Evolutionary conservation across 2,329 filamentous ascomycete species (phyloP).

Genomic region (Fusarium praegraminearum): DNA sequence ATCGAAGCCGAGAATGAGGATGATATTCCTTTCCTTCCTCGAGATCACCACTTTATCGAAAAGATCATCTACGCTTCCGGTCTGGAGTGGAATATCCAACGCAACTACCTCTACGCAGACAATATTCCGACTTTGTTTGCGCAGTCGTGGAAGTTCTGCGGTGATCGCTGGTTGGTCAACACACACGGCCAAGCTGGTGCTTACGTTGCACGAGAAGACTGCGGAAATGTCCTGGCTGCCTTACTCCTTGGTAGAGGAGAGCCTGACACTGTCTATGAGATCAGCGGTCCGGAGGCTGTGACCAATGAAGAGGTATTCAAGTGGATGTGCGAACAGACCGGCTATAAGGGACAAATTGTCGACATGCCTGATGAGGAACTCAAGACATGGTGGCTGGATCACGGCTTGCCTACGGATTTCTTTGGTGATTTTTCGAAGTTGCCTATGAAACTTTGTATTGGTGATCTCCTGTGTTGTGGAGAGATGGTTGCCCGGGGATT

Average conservation of each 20-base stretch:
- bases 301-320: slow-evolving; percentile 41
- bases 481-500: slow-evolving; percentile 41
- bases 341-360: slow-evolving; percentile 37
- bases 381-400: slow-evolving; percentile 42
- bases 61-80: slow-evolving; percentile 42
- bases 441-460: slow-evolving; percentile 45
- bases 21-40: slow-evolving; percentile 44
- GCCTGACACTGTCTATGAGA: slow-evolving; percentile 41
- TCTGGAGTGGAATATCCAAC: slow-evolving; percentile 41
- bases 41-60: slow-evolving; percentile 45
- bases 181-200: slow-evolving; percentile 40
- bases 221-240: slow-evolving; percentile 38
- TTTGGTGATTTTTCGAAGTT: slow-evolving; percentile 43
- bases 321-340: slow-evolving; percentile 41
- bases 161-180: slow-evolving; percentile 42
- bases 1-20: slow-evolving; percentile 44
- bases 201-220: slow-evolving; percentile 43
- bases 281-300: slow-evolving; percentile 38
- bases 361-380: slow-evolving; percentile 43
- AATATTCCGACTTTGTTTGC: slow-evolving; percentile 43
- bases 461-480: slow-evolving; percentile 42
- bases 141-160: slow-evolving; percentile 41
- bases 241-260: slow-evolving; percentile 39
- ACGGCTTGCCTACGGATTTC: slow-evolving; percentile 38
- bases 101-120: slow-evolving; percentile 44